These are phyloP conservation scores for Colletotrichum agaves DNA, from an alignment of 2,329 filamentous ascomycete genomes.

Conservation along the genomic window DNA sequence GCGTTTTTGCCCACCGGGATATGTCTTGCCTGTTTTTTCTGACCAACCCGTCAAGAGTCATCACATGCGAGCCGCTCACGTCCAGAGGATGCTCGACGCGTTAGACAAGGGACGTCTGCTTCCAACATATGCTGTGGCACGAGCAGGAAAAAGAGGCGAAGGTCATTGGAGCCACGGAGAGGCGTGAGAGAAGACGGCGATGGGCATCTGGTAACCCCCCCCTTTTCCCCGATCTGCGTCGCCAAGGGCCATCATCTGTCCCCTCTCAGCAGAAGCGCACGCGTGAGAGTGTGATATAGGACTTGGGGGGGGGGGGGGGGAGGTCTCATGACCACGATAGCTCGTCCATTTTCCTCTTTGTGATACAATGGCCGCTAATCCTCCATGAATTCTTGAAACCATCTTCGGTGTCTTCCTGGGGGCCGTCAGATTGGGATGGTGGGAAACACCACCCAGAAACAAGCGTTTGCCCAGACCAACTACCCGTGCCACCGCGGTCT, in stretches of 20 bases:
- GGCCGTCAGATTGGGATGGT: not conserved
- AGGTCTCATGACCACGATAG: not conserved
- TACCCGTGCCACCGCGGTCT: conserved; percentile 24
- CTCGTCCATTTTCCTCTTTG: not conserved
- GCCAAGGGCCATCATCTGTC: conserved; percentile 30
- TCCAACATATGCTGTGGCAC: not conserved
- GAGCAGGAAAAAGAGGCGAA: not conserved
- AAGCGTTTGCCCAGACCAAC: conserved; percentile 37
- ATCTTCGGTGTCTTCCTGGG: not conserved
- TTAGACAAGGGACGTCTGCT: not conserved
- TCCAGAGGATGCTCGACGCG: not conserved
- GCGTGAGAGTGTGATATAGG: conserved; percentile 8
- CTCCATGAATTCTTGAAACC: not conserved
- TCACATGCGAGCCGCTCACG: conserved; percentile 13
- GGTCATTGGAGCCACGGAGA: conserved; percentile 2
- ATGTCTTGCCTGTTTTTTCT: not conserved
- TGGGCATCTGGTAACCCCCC: conserved; percentile 17
- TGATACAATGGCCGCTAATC: not conserved
- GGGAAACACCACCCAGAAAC: conserved; percentile 10
- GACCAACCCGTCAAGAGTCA: conserved; percentile 2
- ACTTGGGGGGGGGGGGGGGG: too few relatives aligned
- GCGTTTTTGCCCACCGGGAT: not conserved
- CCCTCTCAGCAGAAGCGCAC: conserved; percentile 18
- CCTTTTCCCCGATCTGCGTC: not conserved
- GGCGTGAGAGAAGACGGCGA: conserved; percentile 26